Evolutionary conservation across 345 rosid species (phyloP), one percentile per base, ranked within the genome.

Genomic region (Dipteronia sinensis): DNA sequence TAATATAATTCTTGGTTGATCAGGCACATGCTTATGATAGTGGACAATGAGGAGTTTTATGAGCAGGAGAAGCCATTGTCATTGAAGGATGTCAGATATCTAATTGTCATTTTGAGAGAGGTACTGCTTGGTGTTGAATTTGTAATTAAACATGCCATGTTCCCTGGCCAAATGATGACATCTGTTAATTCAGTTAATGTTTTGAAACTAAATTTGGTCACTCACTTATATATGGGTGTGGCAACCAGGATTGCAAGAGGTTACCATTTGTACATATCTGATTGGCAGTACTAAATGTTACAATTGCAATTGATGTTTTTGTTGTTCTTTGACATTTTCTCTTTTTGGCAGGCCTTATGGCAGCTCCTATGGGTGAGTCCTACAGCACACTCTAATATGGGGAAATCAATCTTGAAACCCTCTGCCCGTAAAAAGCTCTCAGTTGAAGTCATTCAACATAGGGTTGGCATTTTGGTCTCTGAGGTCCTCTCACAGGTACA

Each of bases 21-120:
- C 89, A 97, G 99, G 97, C 97, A 92, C 85, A 91, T 97, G 99
- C 99, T 97, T 82, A 94, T 75, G 87, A 88, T 94, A 79, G 95
- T 91, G 67, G 98, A 94, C 79, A 97, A 93, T 79, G 99, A 94
- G 82, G 99, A 94, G 86, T 97, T 97, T 77, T 97, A 97, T 77
- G 98, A 97, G 82, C 90, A 90, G 82, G 97, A 92, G 87, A 97
- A 90, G 84, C 98, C 98, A 71, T 82, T 97, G 67, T 87, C 95
- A 8, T 82, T 97, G 82, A 86, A 86, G 82, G 99, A 97, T 86
- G 86, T 89, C 62, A 84, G 91, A 80, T 84, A 85, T 84, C 86
- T 94, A 63, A 83, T 97, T 83, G 78, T 93, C 68, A 92, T 97
- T 72, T 80, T 97, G 85, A 90, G 94, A 90, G 95, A 93, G 91